phyloP scores from a whole-genome alignment of 2,329 filamentous ascomycete genomes.

The Fusarium annulatum region DNA sequence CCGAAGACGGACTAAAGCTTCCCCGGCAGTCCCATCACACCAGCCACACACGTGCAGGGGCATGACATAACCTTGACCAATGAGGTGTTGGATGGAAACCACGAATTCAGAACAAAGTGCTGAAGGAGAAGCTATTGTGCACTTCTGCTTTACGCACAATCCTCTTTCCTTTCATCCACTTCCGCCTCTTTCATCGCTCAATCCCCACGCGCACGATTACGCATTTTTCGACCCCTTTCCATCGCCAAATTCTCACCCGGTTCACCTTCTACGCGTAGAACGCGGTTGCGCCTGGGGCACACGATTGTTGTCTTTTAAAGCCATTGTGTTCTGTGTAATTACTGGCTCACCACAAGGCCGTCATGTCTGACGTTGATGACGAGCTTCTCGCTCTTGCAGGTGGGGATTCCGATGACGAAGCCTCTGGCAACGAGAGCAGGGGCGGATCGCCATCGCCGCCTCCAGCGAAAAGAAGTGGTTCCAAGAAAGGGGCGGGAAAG shows the following conservation, averaged over 20 bases:
- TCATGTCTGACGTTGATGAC: slow-evolving; percentile 90
- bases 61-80: slow-evolving; percentile 44
- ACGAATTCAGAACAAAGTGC: slow-evolving; percentile 42
- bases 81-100: slow-evolving; percentile 33
- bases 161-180: slow-evolving; percentile 25
- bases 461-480: slow-evolving; percentile 48
- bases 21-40: slow-evolving; percentile 24
- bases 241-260: neutral
- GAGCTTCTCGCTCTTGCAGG: slow-evolving; percentile 94
- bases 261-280: slow-evolving; percentile 26
- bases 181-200: slow-evolving; percentile 12
- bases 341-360: slow-evolving; percentile 37
- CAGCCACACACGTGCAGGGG: slow-evolving; percentile 41
- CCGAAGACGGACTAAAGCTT: slow-evolving; percentile 43
- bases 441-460: slow-evolving; percentile 66
- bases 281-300: slow-evolving; percentile 13
- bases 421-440: slow-evolving; percentile 63
- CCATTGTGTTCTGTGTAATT: slow-evolving; percentile 8
- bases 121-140: slow-evolving; percentile 26
- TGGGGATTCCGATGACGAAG: slow-evolving; percentile 74
- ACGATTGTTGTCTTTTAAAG: slow-evolving; percentile 22
- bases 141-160: slow-evolving; percentile 30
- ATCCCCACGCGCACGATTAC: slow-evolving; percentile 14
- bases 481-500: slow-evolving; percentile 51
- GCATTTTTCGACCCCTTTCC: slow-evolving; percentile 7